Evolutionary conservation across 208 protist species (phyloP), one percentile per base, ranked within the genome.

Genomic region (Phytomonas sp.): DNA sequence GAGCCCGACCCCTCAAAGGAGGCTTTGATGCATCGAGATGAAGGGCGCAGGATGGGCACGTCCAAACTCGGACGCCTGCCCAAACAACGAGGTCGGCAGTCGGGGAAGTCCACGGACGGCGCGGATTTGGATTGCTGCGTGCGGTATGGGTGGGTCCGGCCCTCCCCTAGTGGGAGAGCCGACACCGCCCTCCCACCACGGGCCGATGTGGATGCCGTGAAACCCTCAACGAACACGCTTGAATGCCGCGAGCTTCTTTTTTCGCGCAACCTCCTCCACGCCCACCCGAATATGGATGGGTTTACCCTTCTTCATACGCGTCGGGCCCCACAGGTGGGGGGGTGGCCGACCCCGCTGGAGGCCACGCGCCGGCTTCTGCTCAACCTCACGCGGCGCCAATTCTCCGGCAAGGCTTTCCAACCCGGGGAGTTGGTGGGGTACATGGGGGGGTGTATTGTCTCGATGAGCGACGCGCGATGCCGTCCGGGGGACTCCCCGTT

Each of bases 361-460:
- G 29, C 30, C n/a, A 16, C 81, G 60, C 72, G 78, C 2, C 71
- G 80, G 32, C 71, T 71, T 0, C 67, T 93, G 52, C 73, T 78
- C 61, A 73, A 69, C 60, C 82, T 93, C 69, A 81, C 70, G 14
- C 80, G 75, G 23, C 78, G 90, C 14, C 75, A 91, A 31, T 93
- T 91, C 74, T 76, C 86, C 16, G 91, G 80, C 3, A 84, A 83
- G 56, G n/a, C 82, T 0, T 95, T 93, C 70, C 76, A 84, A 26
- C 32, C 76, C 7, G 91, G 88, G n/a, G 88, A 91, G 4, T 33
- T 91, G 33, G 88, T 95, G 11, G 83, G 78, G 49, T 72, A 86
- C 32, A 70, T 91, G n/a, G 91, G 91, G 12, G 91, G 91, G 23
- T 52, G 84, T n/a, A 78, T 95, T 60, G 67, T 79, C 12, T 63